phyloP scores from a whole-genome alignment of 768 basidiomycete genomes.

The Nidularia sp. region DNA sequence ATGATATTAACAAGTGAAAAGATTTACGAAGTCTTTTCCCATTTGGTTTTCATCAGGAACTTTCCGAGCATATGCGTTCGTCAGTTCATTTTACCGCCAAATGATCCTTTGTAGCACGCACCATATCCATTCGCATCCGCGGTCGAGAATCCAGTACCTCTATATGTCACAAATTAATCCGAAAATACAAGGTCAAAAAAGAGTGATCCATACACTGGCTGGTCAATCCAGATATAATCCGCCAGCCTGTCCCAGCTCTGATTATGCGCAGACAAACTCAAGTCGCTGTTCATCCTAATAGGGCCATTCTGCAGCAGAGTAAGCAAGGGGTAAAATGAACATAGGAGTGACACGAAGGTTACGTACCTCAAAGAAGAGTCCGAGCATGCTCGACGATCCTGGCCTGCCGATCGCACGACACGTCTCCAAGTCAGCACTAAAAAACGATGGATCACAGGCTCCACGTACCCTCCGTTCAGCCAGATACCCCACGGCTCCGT shows the following conservation, averaged over 20 bases:
- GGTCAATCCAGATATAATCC: constrained; percentile 73
- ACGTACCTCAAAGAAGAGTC: constrained; percentile 61
- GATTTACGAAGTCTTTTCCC: constrained; percentile 49
- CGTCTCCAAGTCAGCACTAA: not conserved
- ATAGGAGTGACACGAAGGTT: not conserved
- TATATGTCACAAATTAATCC: constrained; percentile 4
- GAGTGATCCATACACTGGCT: constrained; percentile 48
- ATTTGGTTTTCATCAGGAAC: constrained; percentile 65
- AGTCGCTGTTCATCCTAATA: constrained; percentile 50
- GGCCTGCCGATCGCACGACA: constrained; percentile 32
- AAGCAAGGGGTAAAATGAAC: not conserved
- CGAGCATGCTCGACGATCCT: constrained; percentile 66
- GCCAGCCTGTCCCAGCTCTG: constrained; percentile 57
- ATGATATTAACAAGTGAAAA: not conserved
- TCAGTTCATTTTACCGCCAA: not conserved
- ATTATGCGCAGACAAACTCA: constrained; percentile 43
- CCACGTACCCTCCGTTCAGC: constrained; percentile 65
- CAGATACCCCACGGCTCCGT: constrained; percentile 68
- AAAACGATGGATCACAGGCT: not conserved
- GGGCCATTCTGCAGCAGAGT: constrained; percentile 56
- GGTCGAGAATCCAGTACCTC: constrained; percentile 61
- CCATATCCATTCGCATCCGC: constrained; percentile 59
- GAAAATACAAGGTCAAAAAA: not conserved
- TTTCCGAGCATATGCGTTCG: constrained; percentile 7
- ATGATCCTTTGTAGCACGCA: constrained; percentile 17